Evolutionary conservation across 768 basidiomycete species (phyloP).

Genomic region (Rhodosporidiobolus sp.): DNA sequence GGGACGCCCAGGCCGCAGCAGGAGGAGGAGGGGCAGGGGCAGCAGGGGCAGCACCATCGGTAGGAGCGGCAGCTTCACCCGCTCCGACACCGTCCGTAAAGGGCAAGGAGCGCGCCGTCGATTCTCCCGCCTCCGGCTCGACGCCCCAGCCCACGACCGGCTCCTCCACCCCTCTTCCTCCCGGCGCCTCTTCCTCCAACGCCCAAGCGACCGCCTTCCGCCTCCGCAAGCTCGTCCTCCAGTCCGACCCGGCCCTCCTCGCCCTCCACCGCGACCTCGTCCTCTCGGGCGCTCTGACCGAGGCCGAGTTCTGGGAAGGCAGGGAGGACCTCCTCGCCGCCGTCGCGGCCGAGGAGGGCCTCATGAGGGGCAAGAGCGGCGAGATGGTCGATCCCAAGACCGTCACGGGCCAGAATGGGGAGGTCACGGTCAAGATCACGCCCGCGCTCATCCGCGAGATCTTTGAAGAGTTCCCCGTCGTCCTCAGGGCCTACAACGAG

Average conservation of each 20-base stretch:
- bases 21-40: constrained; percentile 12
- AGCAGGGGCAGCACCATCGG: constrained; percentile 2
- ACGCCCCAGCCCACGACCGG: neutral
- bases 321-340: constrained; percentile 63
- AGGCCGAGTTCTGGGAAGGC: constrained; percentile 96
- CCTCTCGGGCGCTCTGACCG: constrained; percentile 74
- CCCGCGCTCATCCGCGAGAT: constrained; percentile 91
- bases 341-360: constrained; percentile 22
- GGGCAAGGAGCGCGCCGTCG: constrained; percentile 11
- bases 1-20: constrained; percentile 46
- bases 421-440: constrained; percentile 84
- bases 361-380: constrained; percentile 65
- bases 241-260: constrained; percentile 10
- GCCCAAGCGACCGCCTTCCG: constrained; percentile 11
- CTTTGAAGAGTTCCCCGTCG: constrained; percentile 95
- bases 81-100: neutral
- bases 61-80: neutral
- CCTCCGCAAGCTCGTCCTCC: constrained; percentile 29
- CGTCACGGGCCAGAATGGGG: constrained; percentile 75
- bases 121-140: neutral
- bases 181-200: neutral
- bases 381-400: constrained; percentile 85
- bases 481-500: constrained; percentile 84
- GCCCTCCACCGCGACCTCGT: constrained; percentile 84
- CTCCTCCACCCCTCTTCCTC: neutral